Percentiles rank a stretch among this genome's conserved stretches.
Conservation (phyloP, 2,329 filamentous ascomycete genomes). For the Pseudogymnoascus destructans region DNA sequence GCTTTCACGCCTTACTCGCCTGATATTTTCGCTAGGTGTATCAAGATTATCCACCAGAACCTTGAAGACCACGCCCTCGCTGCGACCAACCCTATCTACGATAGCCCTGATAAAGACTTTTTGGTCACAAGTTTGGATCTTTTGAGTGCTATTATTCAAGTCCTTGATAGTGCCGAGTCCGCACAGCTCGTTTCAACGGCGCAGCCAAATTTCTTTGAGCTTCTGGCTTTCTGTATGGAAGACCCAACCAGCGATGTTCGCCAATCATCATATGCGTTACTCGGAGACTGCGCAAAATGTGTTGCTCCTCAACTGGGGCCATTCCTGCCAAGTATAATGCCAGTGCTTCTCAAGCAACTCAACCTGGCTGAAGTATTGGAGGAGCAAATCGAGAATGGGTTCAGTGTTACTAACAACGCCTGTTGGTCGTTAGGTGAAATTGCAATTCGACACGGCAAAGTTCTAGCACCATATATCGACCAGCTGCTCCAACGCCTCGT, state of each 20-base stretch:
- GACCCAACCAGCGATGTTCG: slow-evolving; percentile 84
- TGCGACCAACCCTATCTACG: slow-evolving; percentile 50
- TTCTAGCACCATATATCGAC: slow-evolving; percentile 64
- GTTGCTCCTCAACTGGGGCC: slow-evolving; percentile 71
- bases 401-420: slow-evolving; percentile 93
- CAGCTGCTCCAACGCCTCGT: slow-evolving; percentile 65
- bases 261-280: slow-evolving; percentile 86
- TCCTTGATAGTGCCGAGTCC: slow-evolving; percentile 60
- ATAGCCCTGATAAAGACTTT: slow-evolving; percentile 91
- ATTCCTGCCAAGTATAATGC: slow-evolving; percentile 60
- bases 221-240: slow-evolving; percentile 84
- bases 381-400: slow-evolving; percentile 71
- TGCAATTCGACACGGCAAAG: slow-evolving; percentile 61
- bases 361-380: slow-evolving; percentile 66
- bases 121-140: slow-evolving; percentile 89
- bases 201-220: slow-evolving; percentile 76
- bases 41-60: slow-evolving; percentile 83
- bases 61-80: slow-evolving; percentile 67
- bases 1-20: slow-evolving; percentile 74
- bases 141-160: slow-evolving; percentile 84
- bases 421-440: slow-evolving; percentile 97
- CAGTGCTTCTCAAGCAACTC: slow-evolving; percentile 74
- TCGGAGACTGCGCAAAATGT: slow-evolving; percentile 90
- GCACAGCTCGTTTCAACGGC: slow-evolving; percentile 63
- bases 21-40: slow-evolving; percentile 77